Conservation (phyloP, 495 filamentous ascomycete species). For the Hypoxylon trugodes region DNA sequence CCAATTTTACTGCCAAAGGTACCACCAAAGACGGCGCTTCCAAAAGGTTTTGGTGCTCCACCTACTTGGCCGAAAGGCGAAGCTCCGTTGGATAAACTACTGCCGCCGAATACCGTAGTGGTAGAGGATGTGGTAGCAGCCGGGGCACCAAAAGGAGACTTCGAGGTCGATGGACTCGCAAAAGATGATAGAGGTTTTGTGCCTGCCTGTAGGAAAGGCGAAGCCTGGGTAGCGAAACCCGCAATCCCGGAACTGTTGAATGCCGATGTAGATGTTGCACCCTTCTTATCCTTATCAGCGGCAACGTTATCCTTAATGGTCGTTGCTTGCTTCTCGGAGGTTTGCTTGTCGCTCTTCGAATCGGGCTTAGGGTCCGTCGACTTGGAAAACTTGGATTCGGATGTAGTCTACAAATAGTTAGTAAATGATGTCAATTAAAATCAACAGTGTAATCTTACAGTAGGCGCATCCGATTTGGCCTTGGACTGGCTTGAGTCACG, state of each 20-base stretch:
- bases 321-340: conserved; percentile 3
- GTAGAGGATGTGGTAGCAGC: conserved; percentile 7
- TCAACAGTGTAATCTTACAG: conserved; percentile 23
- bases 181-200: conserved; percentile 50
- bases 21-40: conserved; percentile 48
- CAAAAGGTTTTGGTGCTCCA: conserved; percentile 32
- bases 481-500: conserved; percentile 50
- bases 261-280: conserved; percentile 35
- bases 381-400: conserved; percentile 6
- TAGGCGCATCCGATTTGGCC: conserved; percentile 7
- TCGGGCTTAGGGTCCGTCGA: too few relatives aligned
- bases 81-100: conserved; percentile 24
- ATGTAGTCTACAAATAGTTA: conserved; percentile 11
- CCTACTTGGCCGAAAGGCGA: conserved; percentile 40
- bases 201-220: conserved; percentile 46
- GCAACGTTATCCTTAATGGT: not conserved
- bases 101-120: conserved; percentile 33
- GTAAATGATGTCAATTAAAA: too few relatives aligned
- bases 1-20: conserved; percentile 55
- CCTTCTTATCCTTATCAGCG: conserved; percentile 10
- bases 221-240: conserved; percentile 37
- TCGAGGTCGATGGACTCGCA: conserved; percentile 39
- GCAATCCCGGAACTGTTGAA: conserved; percentile 43
- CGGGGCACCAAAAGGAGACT: conserved; percentile 31
- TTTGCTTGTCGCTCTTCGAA: conserved; percentile 14